These are phyloP conservation scores for Coniochaeta ligniaria DNA, from an alignment of 2,329 filamentous ascomycete genomes.

Conservation along the genomic window DNA sequence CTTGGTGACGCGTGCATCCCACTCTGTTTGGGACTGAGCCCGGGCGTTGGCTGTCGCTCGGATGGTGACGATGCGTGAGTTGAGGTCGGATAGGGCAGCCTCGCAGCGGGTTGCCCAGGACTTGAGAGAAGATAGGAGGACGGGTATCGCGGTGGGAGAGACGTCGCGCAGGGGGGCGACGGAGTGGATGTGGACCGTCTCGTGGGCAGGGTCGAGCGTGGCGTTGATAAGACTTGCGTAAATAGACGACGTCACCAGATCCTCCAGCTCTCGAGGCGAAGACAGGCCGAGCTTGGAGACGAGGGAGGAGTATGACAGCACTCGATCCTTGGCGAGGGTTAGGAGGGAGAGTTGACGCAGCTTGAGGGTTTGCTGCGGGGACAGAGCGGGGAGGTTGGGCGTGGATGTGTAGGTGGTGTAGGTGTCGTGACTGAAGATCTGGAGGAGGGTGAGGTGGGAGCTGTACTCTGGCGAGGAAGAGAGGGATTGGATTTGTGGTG, in stretches of 20 bases:
- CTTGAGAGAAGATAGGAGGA: slow-evolving; percentile 60
- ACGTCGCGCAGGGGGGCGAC: slow-evolving; percentile 84
- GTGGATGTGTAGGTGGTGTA: slow-evolving; percentile 61
- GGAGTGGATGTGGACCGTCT: slow-evolving; percentile 68
- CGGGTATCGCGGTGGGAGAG: slow-evolving; percentile 61
- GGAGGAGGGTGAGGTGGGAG: slow-evolving; percentile 61
- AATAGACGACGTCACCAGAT: slow-evolving; percentile 78
- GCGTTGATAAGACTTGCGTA: slow-evolving; percentile 78
- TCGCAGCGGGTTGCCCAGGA: slow-evolving; percentile 77
- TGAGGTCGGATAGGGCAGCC: slow-evolving; percentile 64
- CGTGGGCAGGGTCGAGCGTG: slow-evolving; percentile 72
- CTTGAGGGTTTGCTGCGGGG: slow-evolving; percentile 68
- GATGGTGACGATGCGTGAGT: slow-evolving; percentile 65
- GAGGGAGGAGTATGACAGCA: slow-evolving; percentile 68
- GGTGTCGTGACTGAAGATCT: slow-evolving; percentile 90
- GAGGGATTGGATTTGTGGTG: slow-evolving; percentile 71
- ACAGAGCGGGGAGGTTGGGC: slow-evolving; percentile 61
- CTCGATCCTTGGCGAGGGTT: slow-evolving; percentile 60
- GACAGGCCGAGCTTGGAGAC: slow-evolving; percentile 59
- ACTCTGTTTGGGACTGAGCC: slow-evolving; percentile 39
- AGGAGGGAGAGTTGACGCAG: slow-evolving; percentile 87
- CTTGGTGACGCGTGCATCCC: slow-evolving; percentile 39
- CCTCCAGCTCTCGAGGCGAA: slow-evolving; percentile 66
- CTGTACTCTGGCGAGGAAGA: slow-evolving; percentile 48
- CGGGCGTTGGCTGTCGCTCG: slow-evolving; percentile 48